phyloP scores from a whole-genome alignment of 768 basidiomycete species.

The Tulasnella sp. region DNA sequence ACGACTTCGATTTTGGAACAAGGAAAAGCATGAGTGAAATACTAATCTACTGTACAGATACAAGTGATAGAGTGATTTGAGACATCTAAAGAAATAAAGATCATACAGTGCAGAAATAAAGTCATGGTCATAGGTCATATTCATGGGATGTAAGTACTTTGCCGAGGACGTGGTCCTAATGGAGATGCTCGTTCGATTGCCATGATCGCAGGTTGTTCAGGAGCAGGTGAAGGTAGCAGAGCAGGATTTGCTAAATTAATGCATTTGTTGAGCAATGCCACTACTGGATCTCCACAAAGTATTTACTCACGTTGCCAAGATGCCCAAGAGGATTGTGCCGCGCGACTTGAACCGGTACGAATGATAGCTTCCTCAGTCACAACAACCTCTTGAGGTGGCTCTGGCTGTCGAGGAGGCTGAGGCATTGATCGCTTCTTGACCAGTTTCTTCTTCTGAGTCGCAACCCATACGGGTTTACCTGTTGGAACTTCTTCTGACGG shows the following conservation, averaged over 20 bases:
- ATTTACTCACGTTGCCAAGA: constrained; percentile 32
- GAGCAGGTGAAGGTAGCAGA: constrained; percentile 46
- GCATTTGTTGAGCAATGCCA: constrained; percentile 1
- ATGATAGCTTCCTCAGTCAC: background rate
- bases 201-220: constrained; percentile 38
- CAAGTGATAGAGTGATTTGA: background rate
- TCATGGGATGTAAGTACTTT: constrained; percentile 24
- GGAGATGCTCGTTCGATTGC: constrained; percentile 47
- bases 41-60: too few relatives aligned
- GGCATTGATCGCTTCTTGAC: constrained; percentile 24
- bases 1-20: too few relatives aligned
- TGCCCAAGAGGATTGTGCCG: constrained; percentile 27
- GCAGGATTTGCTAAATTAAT: constrained; percentile 42
- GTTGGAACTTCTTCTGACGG: constrained; percentile 33
- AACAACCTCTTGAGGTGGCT: background rate
- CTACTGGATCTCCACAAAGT: background rate
- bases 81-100: background rate
- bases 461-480: constrained; percentile 46
- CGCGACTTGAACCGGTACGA: background rate
- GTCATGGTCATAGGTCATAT: background rate
- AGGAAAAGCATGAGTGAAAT: too few relatives aligned
- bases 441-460: constrained; percentile 42
- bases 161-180: constrained; percentile 66
- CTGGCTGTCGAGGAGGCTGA: background rate
- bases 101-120: background rate